Evolutionary conservation across 1,284 basidiomycete species (phyloP), one percentile per base, ranked within the genome.

Genomic region (Moesziomyces sp.): DNA sequence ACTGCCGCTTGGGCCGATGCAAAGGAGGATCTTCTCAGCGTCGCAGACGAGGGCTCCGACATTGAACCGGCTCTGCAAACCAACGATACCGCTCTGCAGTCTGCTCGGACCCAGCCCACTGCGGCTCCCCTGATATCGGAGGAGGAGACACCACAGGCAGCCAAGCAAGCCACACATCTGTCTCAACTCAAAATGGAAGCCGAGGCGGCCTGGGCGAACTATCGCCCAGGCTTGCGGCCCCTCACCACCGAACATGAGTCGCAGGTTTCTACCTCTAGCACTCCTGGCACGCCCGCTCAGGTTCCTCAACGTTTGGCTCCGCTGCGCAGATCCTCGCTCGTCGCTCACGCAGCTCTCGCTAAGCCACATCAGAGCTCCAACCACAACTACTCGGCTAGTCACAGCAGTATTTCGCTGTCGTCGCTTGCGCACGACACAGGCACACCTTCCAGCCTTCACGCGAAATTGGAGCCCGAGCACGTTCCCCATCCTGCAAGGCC

Each of bases 101-200:
- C 18, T 43, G 40, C 6, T 3, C 21, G 3, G 26, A 4, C 55
- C 3, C 7, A 38, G 18, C 28, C 35, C 30, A 30, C 21, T 5
- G 16, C 40, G 3, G 26, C 55, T 0, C 14, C 44, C 13, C 38
- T 40, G 38, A 18, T 2, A 2, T 16, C 16, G 14, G 11, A 18
- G 6, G 6, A 40, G 18, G 38, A 40, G 16, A 18, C 38, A 6
- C n/a, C 44, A 0, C 28, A 23, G 45, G 30, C 55, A n/a, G 8
- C 21, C 5, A 30, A 30, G 21, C 48, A 50, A 9, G 55, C 58
- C 14, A 19, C 44, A 3, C 59, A 59, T 52, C 52, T 48, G 3
- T 35, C 46, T 4, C 62, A 66, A 40, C 63, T 72, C 55, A 72
- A 66, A 49, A 58, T 62, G 35, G 58, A 72, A 45, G 69, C 69